Conservation (phyloP, 805 yeast species). For the Blastobotrys terrestris region DNA sequence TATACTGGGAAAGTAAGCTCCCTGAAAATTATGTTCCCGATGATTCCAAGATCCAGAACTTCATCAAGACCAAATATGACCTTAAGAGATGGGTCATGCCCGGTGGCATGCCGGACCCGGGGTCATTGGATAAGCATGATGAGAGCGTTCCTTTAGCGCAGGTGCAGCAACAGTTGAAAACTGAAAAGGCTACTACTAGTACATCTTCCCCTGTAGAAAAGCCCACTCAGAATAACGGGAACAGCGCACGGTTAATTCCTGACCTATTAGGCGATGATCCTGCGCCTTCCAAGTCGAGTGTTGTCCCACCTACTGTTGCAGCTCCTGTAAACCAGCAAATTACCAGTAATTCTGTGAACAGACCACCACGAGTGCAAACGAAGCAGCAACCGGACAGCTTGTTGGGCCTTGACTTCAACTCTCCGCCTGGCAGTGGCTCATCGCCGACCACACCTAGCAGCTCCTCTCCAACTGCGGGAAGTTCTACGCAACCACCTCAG, state of each 20-base stretch:
- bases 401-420: slow-evolving; percentile 24
- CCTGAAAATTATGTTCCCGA: slow-evolving; percentile 72
- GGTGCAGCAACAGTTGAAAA: slow-evolving; percentile 14
- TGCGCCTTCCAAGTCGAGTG: not conserved
- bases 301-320: slow-evolving; percentile 6
- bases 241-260: slow-evolving; percentile 36
- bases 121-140: slow-evolving; percentile 27
- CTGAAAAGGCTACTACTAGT: slow-evolving; percentile 10
- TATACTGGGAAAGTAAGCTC: slow-evolving; percentile 77
- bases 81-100: slow-evolving; percentile 76
- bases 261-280: slow-evolving; percentile 38
- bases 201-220: no score
- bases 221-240: no score
- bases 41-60: slow-evolving; percentile 77
- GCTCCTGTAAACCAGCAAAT: not conserved
- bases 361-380: slow-evolving; percentile 13
- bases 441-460: no score
- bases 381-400: slow-evolving; percentile 11
- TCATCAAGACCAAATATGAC: slow-evolving; percentile 89
- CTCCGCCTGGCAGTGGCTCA: slow-evolving; percentile 11
- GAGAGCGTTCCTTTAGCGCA: slow-evolving; percentile 21
- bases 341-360: no score
- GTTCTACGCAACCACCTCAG: no score
- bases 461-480: no score
- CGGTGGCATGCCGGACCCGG: slow-evolving; percentile 54